Evolutionary conservation across 106 monocot genomes (phyloP).

Genomic region (Chionographis japonica): DNA sequence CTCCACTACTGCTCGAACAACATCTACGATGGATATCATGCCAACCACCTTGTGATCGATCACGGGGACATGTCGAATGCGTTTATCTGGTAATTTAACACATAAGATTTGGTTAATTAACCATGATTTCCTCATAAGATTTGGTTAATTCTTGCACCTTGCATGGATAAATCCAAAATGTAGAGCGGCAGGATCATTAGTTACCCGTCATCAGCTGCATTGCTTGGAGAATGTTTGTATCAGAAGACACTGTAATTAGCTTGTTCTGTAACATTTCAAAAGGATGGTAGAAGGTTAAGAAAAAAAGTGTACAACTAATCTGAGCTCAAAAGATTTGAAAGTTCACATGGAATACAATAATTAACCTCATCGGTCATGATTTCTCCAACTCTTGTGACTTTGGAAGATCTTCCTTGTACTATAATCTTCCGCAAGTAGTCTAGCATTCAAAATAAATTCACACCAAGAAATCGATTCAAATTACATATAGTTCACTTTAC

Average conservation of each 20-base stretch:
- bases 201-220: slow-evolving; percentile 75
- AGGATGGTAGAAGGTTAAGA: neutral
- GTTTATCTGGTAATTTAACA: slow-evolving; percentile 38
- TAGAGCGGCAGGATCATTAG: neutral
- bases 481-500: neutral
- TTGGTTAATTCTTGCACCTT: neutral
- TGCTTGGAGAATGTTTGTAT: slow-evolving; percentile 65
- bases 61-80: slow-evolving; percentile 59
- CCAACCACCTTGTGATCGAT: slow-evolving; percentile 64
- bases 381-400: slow-evolving; percentile 51
- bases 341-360: neutral
- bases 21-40: slow-evolving; percentile 62
- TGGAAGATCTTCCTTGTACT: slow-evolving; percentile 53
- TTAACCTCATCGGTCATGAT: slow-evolving; percentile 71
- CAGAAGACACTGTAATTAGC: slow-evolving; percentile 45
- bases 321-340: neutral
- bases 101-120: neutral
- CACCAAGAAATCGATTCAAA: neutral
- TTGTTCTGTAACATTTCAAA: slow-evolving; percentile 31
- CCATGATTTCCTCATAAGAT: neutral
- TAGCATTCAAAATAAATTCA: neutral
- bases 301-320: neutral
- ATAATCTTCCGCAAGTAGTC: slow-evolving; percentile 60
- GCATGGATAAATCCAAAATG: neutral
- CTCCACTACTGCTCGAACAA: slow-evolving; percentile 53